Conservation (phyloP, 305 asterid species). For the Fraxinus nigra region DNA sequence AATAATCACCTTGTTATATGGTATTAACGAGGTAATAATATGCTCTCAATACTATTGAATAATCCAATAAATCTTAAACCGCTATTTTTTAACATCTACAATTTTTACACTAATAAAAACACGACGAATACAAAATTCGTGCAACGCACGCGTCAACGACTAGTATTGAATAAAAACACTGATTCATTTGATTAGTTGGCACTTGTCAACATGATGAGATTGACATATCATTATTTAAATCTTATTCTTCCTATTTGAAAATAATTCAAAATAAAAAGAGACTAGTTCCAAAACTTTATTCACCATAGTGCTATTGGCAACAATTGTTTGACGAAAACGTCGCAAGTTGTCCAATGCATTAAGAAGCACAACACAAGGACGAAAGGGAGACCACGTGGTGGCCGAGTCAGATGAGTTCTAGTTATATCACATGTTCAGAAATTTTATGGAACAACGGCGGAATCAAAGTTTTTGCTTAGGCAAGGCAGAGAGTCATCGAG, state of each 20-base stretch:
- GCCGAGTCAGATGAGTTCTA: not conserved
- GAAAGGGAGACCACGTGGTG: not conserved
- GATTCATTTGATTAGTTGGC: constrained; percentile 19
- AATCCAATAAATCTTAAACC: no score
- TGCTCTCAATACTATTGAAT: no score
- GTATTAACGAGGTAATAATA: no score
- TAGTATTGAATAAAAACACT: not conserved
- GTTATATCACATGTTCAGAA: not conserved
- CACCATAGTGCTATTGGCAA: not conserved
- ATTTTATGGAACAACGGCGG: no score
- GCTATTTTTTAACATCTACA: no score
- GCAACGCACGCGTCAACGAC: no score
- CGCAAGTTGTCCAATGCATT: not conserved
- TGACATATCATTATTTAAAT: constrained; percentile 7
- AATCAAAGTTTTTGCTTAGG: no score
- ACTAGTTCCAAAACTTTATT: not conserved
- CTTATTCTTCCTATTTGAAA: not conserved
- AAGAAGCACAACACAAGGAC: not conserved
- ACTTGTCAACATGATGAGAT: constrained; percentile 26
- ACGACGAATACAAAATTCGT: no score
- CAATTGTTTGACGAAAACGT: no score
- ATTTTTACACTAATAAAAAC: no score
- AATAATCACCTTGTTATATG: no score
- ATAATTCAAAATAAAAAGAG: not conserved
- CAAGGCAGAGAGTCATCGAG: not conserved